Evolutionary conservation across 345 rosid species (phyloP).

Genomic region (Eucalyptus rudis): DNA sequence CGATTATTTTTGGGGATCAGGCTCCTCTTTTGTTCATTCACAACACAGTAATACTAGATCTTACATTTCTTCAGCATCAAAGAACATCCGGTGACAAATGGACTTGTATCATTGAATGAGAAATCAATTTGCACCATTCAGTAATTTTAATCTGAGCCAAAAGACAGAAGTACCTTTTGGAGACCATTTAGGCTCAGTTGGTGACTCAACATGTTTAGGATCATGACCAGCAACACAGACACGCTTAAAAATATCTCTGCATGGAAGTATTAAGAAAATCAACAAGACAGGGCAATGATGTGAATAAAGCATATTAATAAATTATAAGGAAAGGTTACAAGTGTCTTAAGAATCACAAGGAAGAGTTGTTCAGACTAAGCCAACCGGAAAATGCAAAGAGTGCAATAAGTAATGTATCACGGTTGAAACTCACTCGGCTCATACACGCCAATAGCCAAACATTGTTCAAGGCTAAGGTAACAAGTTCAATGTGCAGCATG

Average conservation of each 20-base stretch:
- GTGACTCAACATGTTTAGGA: conserved; percentile 66
- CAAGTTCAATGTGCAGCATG: background rate
- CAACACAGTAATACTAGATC: background rate
- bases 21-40: background rate
- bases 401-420: background rate
- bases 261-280: background rate
- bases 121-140: background rate
- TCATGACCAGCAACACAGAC: conserved; percentile 74
- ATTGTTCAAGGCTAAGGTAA: background rate
- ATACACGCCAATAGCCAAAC: background rate
- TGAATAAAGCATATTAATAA: background rate
- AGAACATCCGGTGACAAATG: background rate
- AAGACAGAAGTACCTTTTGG: conserved; percentile 36
- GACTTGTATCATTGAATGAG: background rate
- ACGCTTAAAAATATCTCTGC: conserved; percentile 57
- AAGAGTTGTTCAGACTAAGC: background rate
- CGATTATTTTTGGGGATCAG: background rate
- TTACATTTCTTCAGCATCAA: background rate
- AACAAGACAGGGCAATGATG: background rate
- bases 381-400: background rate
- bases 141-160: background rate
- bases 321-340: background rate
- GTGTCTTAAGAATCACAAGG: background rate
- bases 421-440: background rate
- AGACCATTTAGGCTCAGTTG: conserved; percentile 96